Evolutionary conservation across 2,329 filamentous ascomycete species (phyloP).

Genomic region (Alternaria sp.): DNA sequence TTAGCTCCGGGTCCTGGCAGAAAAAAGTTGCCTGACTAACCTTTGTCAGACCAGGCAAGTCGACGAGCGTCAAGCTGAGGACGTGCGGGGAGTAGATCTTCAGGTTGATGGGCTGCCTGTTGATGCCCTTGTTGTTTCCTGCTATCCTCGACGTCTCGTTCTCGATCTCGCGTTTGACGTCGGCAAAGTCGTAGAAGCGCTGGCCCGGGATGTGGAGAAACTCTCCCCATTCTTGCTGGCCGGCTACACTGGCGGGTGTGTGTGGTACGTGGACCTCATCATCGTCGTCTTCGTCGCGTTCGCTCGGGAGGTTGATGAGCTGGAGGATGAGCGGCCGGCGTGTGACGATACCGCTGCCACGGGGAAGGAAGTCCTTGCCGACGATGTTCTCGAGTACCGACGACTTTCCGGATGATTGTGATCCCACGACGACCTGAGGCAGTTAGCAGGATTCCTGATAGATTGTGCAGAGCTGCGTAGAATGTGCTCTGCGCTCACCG

Average conservation of each 20-base stretch:
- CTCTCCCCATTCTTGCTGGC: conserved; percentile 82
- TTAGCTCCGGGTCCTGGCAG: conserved; percentile 30
- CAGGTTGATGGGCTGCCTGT: conserved; percentile 94
- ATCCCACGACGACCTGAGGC: conserved; percentile 92
- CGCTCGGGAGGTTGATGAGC: conserved; percentile 90
- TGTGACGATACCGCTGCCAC: conserved; percentile 96
- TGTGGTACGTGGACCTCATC: conserved; percentile 72
- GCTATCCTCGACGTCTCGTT: conserved; percentile 94
- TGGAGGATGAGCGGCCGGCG: conserved; percentile 93
- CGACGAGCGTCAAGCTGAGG: conserved; percentile 92
- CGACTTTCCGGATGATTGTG: conserved; percentile 97
- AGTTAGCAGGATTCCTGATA: conserved; percentile 19
- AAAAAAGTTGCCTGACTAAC: conserved; percentile 51
- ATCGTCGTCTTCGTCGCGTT: conserved; percentile 71
- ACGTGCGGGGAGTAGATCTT: conserved; percentile 99
- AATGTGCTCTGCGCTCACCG: conserved; percentile 19
- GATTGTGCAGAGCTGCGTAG: neutral
- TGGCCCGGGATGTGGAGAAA: conserved; percentile 94
- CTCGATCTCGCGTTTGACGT: conserved; percentile 96
- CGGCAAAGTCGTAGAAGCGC: conserved; percentile 86
- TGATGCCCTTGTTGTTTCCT: conserved; percentile 98
- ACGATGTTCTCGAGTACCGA: conserved; percentile 99
- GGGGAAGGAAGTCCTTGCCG: conserved; percentile 93
- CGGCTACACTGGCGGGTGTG: conserved; percentile 74
- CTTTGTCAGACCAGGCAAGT: conserved; percentile 95